phyloP scores from a whole-genome alignment of 83 land plant species.

The Thuja plicata region DNA sequence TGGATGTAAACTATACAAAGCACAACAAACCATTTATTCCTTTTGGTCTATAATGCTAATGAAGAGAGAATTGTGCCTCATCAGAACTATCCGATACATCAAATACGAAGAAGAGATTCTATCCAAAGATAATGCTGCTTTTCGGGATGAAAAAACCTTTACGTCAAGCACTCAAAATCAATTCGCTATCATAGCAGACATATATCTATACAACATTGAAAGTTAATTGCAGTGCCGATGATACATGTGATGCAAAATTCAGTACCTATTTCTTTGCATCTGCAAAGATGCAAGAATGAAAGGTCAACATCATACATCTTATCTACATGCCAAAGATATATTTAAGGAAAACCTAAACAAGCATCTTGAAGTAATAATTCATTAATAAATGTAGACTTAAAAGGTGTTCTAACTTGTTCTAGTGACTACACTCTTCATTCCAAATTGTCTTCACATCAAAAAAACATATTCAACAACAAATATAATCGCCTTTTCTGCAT shows the following conservation, averaged over 20 bases:
- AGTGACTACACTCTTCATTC: not conserved
- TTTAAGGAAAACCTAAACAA: not conserved
- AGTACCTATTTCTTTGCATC: constrained; percentile 98
- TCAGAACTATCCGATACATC: not conserved
- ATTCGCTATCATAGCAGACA: not conserved
- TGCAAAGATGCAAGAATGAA: constrained; percentile 30
- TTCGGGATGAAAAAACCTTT: not conserved
- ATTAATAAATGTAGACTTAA: not conserved
- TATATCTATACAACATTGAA: constrained; percentile 60
- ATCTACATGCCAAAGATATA: not conserved
- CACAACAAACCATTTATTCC: not conserved
- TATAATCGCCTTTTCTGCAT: constrained; percentile 82
- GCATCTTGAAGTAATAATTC: not conserved
- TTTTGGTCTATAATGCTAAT: not conserved
- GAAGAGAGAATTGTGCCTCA: not conserved
- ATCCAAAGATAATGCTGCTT: constrained; percentile 5
- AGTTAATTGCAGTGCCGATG: constrained; percentile 81
- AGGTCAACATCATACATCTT: not conserved
- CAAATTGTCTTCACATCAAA: not conserved
- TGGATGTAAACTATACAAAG: not conserved
- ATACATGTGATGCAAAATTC: constrained; percentile 68
- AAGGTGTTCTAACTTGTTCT: not conserved
- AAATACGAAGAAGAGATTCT: not conserved
- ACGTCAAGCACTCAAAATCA: not conserved
- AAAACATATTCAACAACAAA: not conserved